Base-by-base conservation (phyloP, 495 filamentous ascomycete species). In the Copromyces sp. region DNA sequence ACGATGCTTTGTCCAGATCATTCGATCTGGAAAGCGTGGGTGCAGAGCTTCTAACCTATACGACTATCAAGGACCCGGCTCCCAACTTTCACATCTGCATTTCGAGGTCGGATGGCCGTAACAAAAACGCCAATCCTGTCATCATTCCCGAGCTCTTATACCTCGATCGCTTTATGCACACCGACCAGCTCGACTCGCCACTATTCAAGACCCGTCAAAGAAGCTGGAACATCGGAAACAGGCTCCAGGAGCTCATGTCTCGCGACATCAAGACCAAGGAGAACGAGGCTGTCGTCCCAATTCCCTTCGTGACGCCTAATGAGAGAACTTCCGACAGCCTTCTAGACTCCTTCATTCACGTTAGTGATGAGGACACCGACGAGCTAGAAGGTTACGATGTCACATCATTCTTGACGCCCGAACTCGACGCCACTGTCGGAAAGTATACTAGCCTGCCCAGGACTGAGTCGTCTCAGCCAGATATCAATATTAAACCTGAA, bases 1-100 rank as follows among this genome's bases (percentile, higher is more conserved):
- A 96, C 78, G 86, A 91, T 40, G 94, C 94, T 8, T 89, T 99
- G 3, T 92, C 95, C 76, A 90, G 89, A 42, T 91, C 90, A 45
- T 97, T 95, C 77, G 92, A 95, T 75, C 88, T 90, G 39, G 91
- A 94, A 77, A 86, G 89, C 42, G 86, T 94, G 17, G 89, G 89
- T 9, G 86, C 88, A 14, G 83, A 85, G 8, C 81, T 87, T 16
- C 86, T 89, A 71, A 90, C 92, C 70, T 97, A 88, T 78, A 89
- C 90, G 41, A 90, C 92, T 3, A 94, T 98, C 72, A 89, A 87
- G 74, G 83, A 85, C 7, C 83, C 95, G 9, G 94, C 95, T 3
- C 95, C 94, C 0, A 86, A 98, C 65, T 83, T 98, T 17, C 94
- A 97, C 78, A 89, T 99, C 61, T 92, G 93, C 75, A 92, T 98